A percentile compares a stretch with the other conserved stretches of the same genome.
These are phyloP conservation scores for Ceratobasidium papillatum DNA, from an alignment of 1,284 basidiomycete genomes.

Conservation along the genomic window DNA sequence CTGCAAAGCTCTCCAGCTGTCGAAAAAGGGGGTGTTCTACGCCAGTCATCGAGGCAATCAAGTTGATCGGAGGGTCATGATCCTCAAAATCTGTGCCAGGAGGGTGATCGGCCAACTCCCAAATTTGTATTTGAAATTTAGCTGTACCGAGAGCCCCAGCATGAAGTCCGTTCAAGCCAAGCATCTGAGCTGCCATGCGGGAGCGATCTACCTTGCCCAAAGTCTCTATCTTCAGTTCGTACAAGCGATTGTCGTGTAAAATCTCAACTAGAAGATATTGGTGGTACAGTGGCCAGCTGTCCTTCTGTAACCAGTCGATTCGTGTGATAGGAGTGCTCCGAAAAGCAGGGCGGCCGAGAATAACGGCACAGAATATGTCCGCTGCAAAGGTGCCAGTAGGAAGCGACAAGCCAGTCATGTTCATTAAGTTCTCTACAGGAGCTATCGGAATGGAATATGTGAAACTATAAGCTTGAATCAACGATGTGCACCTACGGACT, in stretches of 20 bases:
- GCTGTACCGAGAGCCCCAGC: background rate
- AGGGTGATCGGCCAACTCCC: background rate
- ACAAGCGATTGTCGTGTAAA: background rate
- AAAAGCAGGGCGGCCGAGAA: background rate
- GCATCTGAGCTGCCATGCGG: background rate
- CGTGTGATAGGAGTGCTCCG: background rate
- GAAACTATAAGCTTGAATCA: background rate
- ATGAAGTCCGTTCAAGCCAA: background rate
- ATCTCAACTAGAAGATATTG: background rate
- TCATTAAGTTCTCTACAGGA: background rate
- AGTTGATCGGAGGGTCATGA: background rate
- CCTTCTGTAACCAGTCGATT: background rate
- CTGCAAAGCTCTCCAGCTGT: background rate
- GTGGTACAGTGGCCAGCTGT: constrained; percentile 1
- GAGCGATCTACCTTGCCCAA: background rate
- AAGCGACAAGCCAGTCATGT: background rate
- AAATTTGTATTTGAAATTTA: background rate
- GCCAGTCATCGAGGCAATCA: background rate
- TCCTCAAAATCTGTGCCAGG: background rate
- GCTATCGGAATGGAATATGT: background rate
- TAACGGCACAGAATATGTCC: background rate
- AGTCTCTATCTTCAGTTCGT: background rate
- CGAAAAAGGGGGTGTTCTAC: background rate
- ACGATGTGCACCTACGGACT: background rate
- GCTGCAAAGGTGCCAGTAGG: background rate